phyloP scores from a whole-genome alignment of 2,329 filamentous ascomycete genomes.

The Trichophyton rubrum region DNA sequence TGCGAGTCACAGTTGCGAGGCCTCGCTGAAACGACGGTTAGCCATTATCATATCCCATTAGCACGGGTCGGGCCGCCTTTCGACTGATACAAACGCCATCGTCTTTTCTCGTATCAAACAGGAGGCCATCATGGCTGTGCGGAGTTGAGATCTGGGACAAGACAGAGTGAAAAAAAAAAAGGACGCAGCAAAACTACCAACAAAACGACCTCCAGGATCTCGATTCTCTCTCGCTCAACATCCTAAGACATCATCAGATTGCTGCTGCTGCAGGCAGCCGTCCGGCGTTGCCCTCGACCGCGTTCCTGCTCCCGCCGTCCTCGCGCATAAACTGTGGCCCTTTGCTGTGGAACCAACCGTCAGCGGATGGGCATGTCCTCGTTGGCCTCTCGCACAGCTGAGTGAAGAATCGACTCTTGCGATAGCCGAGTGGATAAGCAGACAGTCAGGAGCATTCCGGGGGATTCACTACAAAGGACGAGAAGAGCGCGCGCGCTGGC shows the following conservation, averaged over 20 bases:
- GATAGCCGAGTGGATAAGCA: neutral
- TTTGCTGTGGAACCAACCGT: neutral
- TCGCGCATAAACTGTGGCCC: neutral
- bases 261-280: neutral
- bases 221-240: neutral
- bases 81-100: neutral
- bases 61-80: neutral
- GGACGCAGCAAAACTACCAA: neutral
- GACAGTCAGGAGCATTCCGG: neutral
- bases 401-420: neutral
- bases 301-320: neutral
- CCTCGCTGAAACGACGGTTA: neutral
- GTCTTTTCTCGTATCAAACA: neutral
- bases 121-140: neutral
- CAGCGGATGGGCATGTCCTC: neutral
- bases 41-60: neutral
- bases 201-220: neutral
- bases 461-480: neutral
- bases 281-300: neutral
- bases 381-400: neutral
- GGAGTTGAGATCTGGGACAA: neutral
- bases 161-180: too few relatives aligned
- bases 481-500: slow-evolving; percentile 7
- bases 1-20: neutral
- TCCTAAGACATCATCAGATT: neutral